These are phyloP conservation scores for Verticillium tricorpus DNA, from an alignment of 2,329 filamentous ascomycete species.

Conservation along the genomic window DNA sequence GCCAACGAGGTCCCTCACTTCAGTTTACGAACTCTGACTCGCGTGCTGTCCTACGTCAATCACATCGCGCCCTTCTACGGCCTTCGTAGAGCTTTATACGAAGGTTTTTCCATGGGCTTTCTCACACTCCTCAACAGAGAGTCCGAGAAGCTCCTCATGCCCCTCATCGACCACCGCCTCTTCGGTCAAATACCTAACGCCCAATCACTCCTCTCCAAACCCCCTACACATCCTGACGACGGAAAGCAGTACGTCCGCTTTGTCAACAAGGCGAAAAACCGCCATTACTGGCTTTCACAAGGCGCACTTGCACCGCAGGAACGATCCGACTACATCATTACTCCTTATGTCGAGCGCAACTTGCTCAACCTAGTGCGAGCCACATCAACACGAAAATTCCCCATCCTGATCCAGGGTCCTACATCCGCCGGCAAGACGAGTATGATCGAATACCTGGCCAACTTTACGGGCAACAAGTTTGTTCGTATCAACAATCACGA, in stretches of 20 bases:
- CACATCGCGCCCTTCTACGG: conserved; percentile 82
- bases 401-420: conserved; percentile 91
- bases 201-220: conserved; percentile 70
- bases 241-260: conserved; percentile 77
- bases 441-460: conserved; percentile 99
- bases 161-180: conserved; percentile 76
- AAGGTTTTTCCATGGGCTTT: conserved; percentile 98
- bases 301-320: conserved; percentile 64
- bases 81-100: conserved; percentile 78
- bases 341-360: conserved; percentile 90
- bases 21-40: conserved; percentile 88
- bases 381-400: conserved; percentile 86
- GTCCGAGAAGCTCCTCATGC: conserved; percentile 74
- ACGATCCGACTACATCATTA: conserved; percentile 91
- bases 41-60: conserved; percentile 82
- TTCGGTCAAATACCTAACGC: conserved; percentile 66
- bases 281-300: conserved; percentile 86
- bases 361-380: conserved; percentile 91
- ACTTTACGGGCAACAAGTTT: conserved; percentile 93
- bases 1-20: conserved; percentile 96
- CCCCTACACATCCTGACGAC: conserved; percentile 72
- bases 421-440: conserved; percentile 98
- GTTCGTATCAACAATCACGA: conserved; percentile 99
- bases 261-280: conserved; percentile 55
- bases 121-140: conserved; percentile 79